Evolutionary conservation across 352 stramenopile species (phyloP).

Genomic region (Globisporangium camurandrum): DNA sequence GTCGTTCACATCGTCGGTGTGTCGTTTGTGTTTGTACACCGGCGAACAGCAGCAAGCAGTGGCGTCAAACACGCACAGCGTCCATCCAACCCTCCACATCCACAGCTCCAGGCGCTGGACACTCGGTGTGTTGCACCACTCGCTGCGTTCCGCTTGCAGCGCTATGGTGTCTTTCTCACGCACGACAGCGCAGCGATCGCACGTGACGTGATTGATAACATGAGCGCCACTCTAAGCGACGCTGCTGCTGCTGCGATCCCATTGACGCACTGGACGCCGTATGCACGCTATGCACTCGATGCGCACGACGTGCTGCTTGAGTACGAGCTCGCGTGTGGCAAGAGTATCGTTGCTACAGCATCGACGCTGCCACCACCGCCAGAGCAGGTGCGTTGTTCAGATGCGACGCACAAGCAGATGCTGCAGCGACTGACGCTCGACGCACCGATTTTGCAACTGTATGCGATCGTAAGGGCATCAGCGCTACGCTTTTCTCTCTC

Average conservation of each 20-base stretch:
- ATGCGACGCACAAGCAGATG: background rate
- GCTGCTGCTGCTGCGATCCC: background rate
- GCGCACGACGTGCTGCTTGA: slow-evolving; percentile 17
- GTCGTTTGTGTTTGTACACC: slow-evolving; percentile 29
- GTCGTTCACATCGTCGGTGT: slow-evolving; percentile 21
- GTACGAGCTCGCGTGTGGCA: slow-evolving; percentile 24
- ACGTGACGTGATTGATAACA: background rate
- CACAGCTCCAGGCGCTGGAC: background rate
- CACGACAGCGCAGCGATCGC: slow-evolving; percentile 16
- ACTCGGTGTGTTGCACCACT: slow-evolving; percentile 7
- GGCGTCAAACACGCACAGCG: background rate
- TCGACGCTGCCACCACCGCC: background rate
- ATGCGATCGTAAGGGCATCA: slow-evolving; percentile 8
- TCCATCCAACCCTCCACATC: too few relatives aligned
- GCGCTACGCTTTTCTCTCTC: too few relatives aligned
- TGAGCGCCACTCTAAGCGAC: background rate
- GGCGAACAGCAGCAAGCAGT: slow-evolving; percentile 7
- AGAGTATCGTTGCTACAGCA: slow-evolving; percentile 2
- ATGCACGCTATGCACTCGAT: slow-evolving; percentile 12
- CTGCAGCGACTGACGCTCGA: slow-evolving; percentile 9
- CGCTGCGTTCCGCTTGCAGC: slow-evolving; percentile 15
- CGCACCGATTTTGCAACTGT: slow-evolving; percentile 19
- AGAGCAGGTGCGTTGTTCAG: too few relatives aligned
- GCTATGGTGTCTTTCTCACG: slow-evolving; percentile 29
- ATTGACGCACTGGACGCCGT: slow-evolving; percentile 19